Base-by-base conservation (phyloP, 495 filamentous ascomycete species). In the Terfezia boudieri region DNA sequence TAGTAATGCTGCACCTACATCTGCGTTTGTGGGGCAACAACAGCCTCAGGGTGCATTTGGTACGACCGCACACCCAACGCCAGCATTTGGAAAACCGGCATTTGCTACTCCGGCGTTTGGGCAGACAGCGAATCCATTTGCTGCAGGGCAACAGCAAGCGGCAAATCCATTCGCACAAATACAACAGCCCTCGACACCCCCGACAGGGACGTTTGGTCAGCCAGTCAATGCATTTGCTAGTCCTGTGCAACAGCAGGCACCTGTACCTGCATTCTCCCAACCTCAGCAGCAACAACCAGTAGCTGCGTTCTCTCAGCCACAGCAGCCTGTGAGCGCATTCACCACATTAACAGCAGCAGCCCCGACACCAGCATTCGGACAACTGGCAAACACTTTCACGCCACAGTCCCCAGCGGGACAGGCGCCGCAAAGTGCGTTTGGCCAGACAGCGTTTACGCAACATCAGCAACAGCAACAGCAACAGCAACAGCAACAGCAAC, bases 11-110 rank as follows among this genome's bases (percentile, higher is more conserved):
- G 32, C 50, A 36, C 55, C 51, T 9, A 32, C 51, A 12, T 9
- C 55, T 50, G 17, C 63, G 22, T 50, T 49, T 16, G 37, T 7
- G 36, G 20, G 37, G 7, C 22, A 23, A 35, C 16, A 16, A 5
- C 55, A 62, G 16, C 32, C 60, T 11, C 69, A 71, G 57, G 60
- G 61, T 8, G 58, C 66, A 14, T 66, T 70, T 48, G 65, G 66
- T 5, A 46, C 41, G 14, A 20, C 41, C 1, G 4, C 41, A 9
- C 56, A 64, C 20, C 56, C 66, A 35, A 37, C 37, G 16, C 23
- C 52, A n/a, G 22, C 37, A 6, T 55, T 55, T 32, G 53, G 53
- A 9, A 58, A 56, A 32, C 51, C 48, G 51, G 43, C 51, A 10
- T 61, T 61, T 37, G 50, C 54, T n/a, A 56, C 56, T 50, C 48